A percentile compares a stretch with the other conserved stretches of the same genome.
Evolutionary conservation across 23 red algal genomes (phyloP).

Genomic region (Gracilaria caudata): DNA sequence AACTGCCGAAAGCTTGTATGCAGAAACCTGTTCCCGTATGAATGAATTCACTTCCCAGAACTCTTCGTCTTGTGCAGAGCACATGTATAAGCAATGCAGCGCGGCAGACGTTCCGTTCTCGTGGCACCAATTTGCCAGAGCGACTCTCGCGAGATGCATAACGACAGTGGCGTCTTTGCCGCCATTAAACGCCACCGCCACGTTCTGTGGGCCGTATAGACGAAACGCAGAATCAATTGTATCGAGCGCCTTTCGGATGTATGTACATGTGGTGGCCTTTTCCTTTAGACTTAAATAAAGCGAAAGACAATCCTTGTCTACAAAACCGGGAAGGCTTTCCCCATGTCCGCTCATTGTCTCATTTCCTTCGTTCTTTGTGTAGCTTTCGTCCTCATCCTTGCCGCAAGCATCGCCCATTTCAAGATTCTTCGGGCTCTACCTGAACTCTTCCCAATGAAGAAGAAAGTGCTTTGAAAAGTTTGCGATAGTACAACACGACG

Average conservation of each 20-base stretch:
- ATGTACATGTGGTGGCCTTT: neutral
- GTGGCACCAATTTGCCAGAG: constrained; percentile 51
- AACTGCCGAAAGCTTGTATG: constrained; percentile 54
- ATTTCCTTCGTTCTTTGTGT: neutral
- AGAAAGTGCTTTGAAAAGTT: no score
- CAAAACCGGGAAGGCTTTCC: neutral
- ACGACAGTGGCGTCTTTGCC: constrained; percentile 98
- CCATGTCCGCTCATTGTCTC: neutral
- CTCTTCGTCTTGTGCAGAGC: constrained; percentile 36
- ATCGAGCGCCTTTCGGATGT: constrained; percentile 26
- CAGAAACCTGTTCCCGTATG: constrained; percentile 57
- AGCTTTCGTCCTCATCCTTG: neutral
- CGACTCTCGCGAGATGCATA: constrained; percentile 87
- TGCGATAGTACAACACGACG: no score
- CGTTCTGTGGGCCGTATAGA: constrained; percentile 35
- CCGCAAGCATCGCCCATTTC: neutral
- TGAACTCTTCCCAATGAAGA: neutral
- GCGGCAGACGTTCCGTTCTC: neutral
- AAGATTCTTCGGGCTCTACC: neutral
- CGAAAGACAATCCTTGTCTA: neutral
- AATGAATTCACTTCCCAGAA: constrained; percentile 84
- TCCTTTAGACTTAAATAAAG: constrained; percentile 4
- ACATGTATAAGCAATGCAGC: constrained; percentile 81
- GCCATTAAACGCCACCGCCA: constrained; percentile 91
- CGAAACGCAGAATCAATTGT: constrained; percentile 59